Evolutionary conservation across 108 stramenopile species (phyloP).

Genomic region (Aurantiochytrium sp.): DNA sequence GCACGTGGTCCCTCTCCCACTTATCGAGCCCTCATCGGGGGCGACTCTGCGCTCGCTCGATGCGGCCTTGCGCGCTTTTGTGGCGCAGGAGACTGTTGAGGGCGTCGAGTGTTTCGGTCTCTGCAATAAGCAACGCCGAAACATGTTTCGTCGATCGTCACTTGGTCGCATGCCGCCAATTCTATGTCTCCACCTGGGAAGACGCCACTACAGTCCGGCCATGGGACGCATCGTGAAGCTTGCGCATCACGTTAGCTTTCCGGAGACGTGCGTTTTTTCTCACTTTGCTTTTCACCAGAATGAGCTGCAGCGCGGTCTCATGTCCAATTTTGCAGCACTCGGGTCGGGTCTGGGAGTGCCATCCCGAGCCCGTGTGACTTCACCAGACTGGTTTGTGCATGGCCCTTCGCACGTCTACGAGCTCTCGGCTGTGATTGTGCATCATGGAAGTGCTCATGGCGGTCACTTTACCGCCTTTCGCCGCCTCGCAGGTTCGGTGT

Average conservation of each 20-base stretch:
- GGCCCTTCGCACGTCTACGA: background rate
- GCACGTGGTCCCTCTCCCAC: background rate
- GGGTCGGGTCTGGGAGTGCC: too few relatives aligned
- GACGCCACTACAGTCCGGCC: background rate
- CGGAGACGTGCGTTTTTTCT: background rate
- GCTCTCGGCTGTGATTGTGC: background rate
- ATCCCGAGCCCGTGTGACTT: background rate
- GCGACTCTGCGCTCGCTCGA: background rate
- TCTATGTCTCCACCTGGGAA: background rate
- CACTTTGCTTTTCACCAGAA: background rate
- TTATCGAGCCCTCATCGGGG: background rate
- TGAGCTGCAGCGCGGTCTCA: background rate
- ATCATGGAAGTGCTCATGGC: background rate
- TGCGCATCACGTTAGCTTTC: background rate
- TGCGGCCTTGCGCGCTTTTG: background rate
- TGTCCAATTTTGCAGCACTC: background rate
- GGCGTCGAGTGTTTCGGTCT: background rate
- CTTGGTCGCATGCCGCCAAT: background rate
- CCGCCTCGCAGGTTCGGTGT: background rate
- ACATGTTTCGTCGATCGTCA: background rate
- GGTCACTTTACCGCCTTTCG: conserved; percentile 10
- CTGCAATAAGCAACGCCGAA: background rate
- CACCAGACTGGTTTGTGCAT: background rate
- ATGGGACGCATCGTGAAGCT: background rate
- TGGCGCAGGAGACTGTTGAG: background rate